A percentile compares a stretch with the other conserved stretches of the same genome.
phyloP scores from a whole-genome alignment of 2,329 filamentous ascomycete species.

The Lachnellula suecica region DNA sequence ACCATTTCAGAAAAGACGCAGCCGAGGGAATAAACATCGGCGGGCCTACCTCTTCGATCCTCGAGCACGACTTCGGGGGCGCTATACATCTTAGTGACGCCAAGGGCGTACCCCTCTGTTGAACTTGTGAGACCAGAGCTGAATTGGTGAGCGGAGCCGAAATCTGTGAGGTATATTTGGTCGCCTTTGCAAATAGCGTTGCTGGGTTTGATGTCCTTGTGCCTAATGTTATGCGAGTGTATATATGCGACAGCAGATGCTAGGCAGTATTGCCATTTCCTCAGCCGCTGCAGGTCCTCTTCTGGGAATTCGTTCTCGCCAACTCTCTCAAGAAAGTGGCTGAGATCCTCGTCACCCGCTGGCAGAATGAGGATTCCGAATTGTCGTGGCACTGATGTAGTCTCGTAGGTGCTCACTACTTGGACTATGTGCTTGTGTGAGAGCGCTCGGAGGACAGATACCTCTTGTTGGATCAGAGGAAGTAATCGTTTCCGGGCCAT shows the following conservation, averaged over 20 bases:
- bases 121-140: slow-evolving; percentile 16
- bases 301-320: slow-evolving; percentile 15
- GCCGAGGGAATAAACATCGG: slow-evolving; percentile 19
- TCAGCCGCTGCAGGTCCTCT: slow-evolving; percentile 5
- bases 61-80: slow-evolving; percentile 16
- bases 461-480: slow-evolving; percentile 19
- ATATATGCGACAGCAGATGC: slow-evolving; percentile 17
- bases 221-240: slow-evolving; percentile 15
- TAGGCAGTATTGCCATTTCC: slow-evolving; percentile 16
- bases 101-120: slow-evolving; percentile 13
- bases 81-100: slow-evolving; percentile 21
- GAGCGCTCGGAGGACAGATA: slow-evolving; percentile 10
- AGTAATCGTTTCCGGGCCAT: slow-evolving; percentile 14
- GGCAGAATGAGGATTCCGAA: slow-evolving; percentile 17
- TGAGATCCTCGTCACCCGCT: slow-evolving; percentile 18
- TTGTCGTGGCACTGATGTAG: slow-evolving; percentile 13
- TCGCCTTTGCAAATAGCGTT: slow-evolving; percentile 18
- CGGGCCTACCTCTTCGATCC: slow-evolving; percentile 12
- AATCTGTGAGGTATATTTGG: slow-evolving; percentile 20
- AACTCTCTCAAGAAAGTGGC: slow-evolving; percentile 17
- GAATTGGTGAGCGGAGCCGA: slow-evolving; percentile 17
- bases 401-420: slow-evolving; percentile 18
- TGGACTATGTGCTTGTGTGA: slow-evolving; percentile 15
- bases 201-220: slow-evolving; percentile 23
- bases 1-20: slow-evolving; percentile 19